Conservation (phyloP, 2,329 filamentous ascomycete genomes). For the Penicillium sp. region DNA sequence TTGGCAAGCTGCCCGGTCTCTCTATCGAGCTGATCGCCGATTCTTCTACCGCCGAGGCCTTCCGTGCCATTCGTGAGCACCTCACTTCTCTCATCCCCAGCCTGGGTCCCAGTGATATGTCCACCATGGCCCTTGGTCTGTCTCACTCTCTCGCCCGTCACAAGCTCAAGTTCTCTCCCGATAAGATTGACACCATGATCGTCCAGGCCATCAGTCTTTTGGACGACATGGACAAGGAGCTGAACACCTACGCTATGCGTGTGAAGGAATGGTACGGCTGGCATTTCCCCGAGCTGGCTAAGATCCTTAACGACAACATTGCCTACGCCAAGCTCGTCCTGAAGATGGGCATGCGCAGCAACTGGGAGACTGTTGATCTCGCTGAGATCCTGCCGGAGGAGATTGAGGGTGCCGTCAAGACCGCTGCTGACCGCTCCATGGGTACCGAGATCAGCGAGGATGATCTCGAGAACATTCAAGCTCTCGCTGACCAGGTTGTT, state of each 20-base stretch:
- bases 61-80: slow-evolving; percentile 90
- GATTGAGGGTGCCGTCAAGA: slow-evolving; percentile 87
- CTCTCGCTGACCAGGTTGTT: slow-evolving; percentile 90
- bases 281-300: slow-evolving; percentile 98
- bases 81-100: slow-evolving; percentile 88
- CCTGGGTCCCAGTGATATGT: slow-evolving; percentile 78
- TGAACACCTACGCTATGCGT: slow-evolving; percentile 98
- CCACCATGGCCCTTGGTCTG: slow-evolving; percentile 93
- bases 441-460: slow-evolving; percentile 93
- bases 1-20: slow-evolving; percentile 86
- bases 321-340: slow-evolving; percentile 89
- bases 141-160: slow-evolving; percentile 95
- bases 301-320: slow-evolving; percentile 95
- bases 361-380: slow-evolving; percentile 73
- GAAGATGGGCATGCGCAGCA: slow-evolving; percentile 83
- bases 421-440: slow-evolving; percentile 95
- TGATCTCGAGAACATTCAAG: slow-evolving; percentile 89
- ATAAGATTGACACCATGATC: slow-evolving; percentile 99
- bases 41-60: slow-evolving; percentile 80
- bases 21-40: slow-evolving; percentile 83
- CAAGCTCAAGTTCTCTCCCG: slow-evolving; percentile 97
- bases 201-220: slow-evolving; percentile 93
- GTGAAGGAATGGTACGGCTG: slow-evolving; percentile 99
- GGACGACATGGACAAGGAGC: slow-evolving; percentile 96
- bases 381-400: slow-evolving; percentile 92